Evolutionary conservation across 352 stramenopile species (phyloP).

Genomic region (Pythium rishiriense): DNA sequence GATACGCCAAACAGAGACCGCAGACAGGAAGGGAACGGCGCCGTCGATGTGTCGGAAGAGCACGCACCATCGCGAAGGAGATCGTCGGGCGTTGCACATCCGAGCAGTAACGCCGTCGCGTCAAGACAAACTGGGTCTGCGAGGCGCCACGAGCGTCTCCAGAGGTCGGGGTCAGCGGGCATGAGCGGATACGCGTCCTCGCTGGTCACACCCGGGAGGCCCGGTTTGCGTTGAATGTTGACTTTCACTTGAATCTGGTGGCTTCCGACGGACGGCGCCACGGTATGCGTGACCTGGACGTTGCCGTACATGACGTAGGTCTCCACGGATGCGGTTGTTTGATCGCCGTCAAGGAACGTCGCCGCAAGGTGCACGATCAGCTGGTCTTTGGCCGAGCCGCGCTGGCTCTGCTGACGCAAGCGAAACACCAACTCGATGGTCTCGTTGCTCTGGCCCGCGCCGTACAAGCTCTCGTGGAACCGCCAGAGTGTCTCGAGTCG

Average conservation of each 20-base stretch:
- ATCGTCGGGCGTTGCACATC: not conserved
- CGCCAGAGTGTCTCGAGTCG: constrained; percentile 5
- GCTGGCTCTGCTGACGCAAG: constrained; percentile 5
- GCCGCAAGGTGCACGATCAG: not conserved
- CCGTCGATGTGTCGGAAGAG: constrained; percentile 5
- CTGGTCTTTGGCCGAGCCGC: not conserved
- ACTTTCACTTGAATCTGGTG: not conserved
- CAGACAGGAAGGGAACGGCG: constrained; percentile 2
- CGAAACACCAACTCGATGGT: not conserved
- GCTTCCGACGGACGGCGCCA: not conserved
- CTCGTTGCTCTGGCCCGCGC: not conserved
- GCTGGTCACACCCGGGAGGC: not conserved
- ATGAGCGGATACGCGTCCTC: not conserved
- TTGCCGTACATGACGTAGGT: constrained; percentile 5
- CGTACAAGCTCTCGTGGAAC: not conserved
- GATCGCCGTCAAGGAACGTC: not conserved
- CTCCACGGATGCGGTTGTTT: not conserved
- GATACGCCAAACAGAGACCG: not conserved
- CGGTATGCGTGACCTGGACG: not conserved
- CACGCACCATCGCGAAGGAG: not conserved
- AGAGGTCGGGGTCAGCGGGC: not conserved
- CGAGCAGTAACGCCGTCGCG: not conserved
- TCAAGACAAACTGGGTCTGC: not conserved
- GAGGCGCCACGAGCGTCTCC: not conserved
- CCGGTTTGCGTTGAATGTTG: not conserved